phyloP scores from a whole-genome alignment of 2,329 filamentous ascomycete genomes.

The Samsoniella hepiali region DNA sequence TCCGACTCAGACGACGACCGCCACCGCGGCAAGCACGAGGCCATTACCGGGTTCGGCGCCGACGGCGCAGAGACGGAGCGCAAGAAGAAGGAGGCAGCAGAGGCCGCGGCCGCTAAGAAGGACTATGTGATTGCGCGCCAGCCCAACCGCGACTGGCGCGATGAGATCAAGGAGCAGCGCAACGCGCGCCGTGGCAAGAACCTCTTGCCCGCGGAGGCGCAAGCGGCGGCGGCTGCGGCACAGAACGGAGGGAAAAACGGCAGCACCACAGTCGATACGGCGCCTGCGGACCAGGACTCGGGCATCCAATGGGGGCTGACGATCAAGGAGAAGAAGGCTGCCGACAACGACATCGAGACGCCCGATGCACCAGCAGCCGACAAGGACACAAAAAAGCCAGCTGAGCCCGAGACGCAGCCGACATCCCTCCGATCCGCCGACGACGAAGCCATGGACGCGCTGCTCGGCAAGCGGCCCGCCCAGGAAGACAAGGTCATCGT shows the following conservation, averaged over 20 bases:
- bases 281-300: conserved; percentile 45
- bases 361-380: conserved; percentile 12
- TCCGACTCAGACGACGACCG: conserved; percentile 39
- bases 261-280: conserved; percentile 29
- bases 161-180: conserved; percentile 43
- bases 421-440: conserved; percentile 32
- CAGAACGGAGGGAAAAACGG: background rate
- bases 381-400: background rate
- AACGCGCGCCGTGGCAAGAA: conserved; percentile 45
- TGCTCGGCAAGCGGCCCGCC: conserved; percentile 53
- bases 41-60: conserved; percentile 48
- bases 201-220: conserved; percentile 51
- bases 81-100: conserved; percentile 28
- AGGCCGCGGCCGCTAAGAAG: conserved; percentile 28
- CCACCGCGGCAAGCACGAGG: conserved; percentile 38
- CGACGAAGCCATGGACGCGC: conserved; percentile 61
- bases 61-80: conserved; percentile 42
- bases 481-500: conserved; percentile 50
- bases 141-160: conserved; percentile 61
- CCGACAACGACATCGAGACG: conserved; percentile 14
- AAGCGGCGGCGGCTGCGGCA: background rate
- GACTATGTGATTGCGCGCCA: conserved; percentile 56
- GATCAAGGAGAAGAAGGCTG: conserved; percentile 38
- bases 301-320: conserved; percentile 55
- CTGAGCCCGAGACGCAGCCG: conserved; percentile 9